phyloP scores from a whole-genome alignment of 208 protist genomes.

The Trypanosoma platydactyli region DNA sequence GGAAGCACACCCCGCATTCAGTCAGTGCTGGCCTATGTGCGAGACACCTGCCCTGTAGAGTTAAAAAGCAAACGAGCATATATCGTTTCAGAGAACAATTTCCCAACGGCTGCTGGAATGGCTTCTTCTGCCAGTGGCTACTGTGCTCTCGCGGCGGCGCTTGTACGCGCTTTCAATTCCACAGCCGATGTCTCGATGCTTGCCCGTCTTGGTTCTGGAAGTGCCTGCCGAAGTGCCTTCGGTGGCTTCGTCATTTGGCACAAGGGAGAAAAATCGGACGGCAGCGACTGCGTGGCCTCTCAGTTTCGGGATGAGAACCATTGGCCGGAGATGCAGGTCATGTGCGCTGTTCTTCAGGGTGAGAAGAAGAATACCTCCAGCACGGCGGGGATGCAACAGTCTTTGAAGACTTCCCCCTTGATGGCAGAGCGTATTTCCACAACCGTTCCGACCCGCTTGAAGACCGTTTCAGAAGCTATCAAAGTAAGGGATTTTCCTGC shows the following conservation, averaged over 20 bases:
- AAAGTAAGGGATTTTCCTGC: conserved; percentile 90
- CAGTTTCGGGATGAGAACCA: conserved; percentile 90
- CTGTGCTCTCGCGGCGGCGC: conserved; percentile 91
- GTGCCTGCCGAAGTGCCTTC: conserved; percentile 96
- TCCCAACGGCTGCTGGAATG: conserved; percentile 98
- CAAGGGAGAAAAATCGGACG: conserved; percentile 84
- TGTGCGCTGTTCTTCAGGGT: conserved; percentile 91
- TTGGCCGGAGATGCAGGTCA: conserved; percentile 94
- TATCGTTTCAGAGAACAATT: conserved; percentile 98
- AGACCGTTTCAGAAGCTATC: conserved; percentile 92
- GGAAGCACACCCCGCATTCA: conserved; percentile 66
- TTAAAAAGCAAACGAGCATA: conserved; percentile 68
- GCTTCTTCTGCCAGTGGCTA: conserved; percentile 98
- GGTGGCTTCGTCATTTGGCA: conserved; percentile 99
- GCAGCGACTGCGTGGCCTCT: conserved; percentile 89
- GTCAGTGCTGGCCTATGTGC: conserved; percentile 70
- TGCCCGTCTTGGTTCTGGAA: conserved; percentile 93
- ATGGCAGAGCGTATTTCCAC: conserved; percentile 83
- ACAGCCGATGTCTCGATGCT: conserved; percentile 89
- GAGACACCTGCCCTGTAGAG: conserved; percentile 49
- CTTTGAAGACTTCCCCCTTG: conserved; percentile 90
- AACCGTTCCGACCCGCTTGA: conserved; percentile 92
- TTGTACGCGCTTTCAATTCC: conserved; percentile 65
- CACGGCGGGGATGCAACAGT: conserved; percentile 97
- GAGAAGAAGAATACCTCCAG: conserved; percentile 95